Base-by-base conservation (phyloP, 2,329 filamentous ascomycete species). In the Xylaria sp. region DNA sequence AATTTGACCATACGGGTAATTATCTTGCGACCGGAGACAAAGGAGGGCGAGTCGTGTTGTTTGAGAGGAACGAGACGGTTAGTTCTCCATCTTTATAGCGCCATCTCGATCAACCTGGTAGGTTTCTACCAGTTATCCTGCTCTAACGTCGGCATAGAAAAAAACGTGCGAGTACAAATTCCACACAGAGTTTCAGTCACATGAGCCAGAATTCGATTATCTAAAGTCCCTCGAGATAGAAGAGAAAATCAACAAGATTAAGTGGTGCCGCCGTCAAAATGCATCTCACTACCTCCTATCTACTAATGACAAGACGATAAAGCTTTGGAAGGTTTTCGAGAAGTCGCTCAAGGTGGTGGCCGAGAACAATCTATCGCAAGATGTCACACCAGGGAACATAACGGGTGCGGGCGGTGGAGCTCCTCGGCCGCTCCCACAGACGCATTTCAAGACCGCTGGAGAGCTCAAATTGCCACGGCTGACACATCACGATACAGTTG, bases 181-280 rank as follows among this genome's bases (percentile, higher is more conserved):
- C 81, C 96, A 99, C 81, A 99, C 96, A 80, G 96, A 99, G 79
- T 99, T 99, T 77, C 96, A 99, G 84, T 99, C 96, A 75, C 96
- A 99, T 84, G 96, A 99, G 80, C 96, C 96, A 70, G 96, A 99
- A 82, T 99, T 99, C 81, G 96, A 99, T 81, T 99, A 99, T 80
- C 89, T 99, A 72, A 99, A 99, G 83, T 99, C 96, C 38, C 87
- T 99, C 74, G 96, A 99, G 82, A 99, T 99, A 78, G 96, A 99
- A 86, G 96, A 99, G 83, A 99, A 99, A 85, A 99, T 99, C 87
- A 99, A 99, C 87, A 99, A 99, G 86, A 99, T 99, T 84, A 99
- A 98, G 82, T 99, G 96, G 96, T 99, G 96, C 81, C 90, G 92
- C 78, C 91, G 96, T 82, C 95, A 98, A 82, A 99, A 99, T 85